Conservation (phyloP, 257 asterid genomes). For the Fraxinus pennsylvanica region DNA sequence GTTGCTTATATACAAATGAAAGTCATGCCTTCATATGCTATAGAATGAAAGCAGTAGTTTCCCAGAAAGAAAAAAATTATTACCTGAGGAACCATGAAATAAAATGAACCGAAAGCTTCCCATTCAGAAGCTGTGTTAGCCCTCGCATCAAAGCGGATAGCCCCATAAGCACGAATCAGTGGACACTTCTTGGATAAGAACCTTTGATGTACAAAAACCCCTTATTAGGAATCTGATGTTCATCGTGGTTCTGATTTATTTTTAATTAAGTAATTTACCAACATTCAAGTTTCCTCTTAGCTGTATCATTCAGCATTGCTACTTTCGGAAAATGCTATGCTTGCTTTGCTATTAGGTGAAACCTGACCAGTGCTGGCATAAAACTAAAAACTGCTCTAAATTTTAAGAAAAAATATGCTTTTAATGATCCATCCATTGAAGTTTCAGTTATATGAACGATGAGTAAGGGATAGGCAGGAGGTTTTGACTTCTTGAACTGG, state of each 20-base stretch:
- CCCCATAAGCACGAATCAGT: slow-evolving; percentile 91
- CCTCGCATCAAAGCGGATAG: slow-evolving; percentile 79
- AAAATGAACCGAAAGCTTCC: slow-evolving; percentile 87
- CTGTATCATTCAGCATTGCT: background rate
- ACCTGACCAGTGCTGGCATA: background rate
- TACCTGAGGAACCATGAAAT: slow-evolving; percentile 95
- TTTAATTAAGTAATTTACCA: background rate
- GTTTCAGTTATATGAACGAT: background rate
- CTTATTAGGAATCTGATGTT: slow-evolving; percentile 21
- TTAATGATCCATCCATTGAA: background rate
- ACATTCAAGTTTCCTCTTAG: background rate
- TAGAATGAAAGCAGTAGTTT: background rate
- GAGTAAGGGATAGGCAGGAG: background rate
- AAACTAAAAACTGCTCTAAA: background rate
- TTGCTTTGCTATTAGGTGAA: background rate
- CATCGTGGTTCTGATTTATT: background rate
- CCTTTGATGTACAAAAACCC: slow-evolving; percentile 37
- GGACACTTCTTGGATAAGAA: slow-evolving; percentile 85
- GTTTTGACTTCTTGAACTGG: background rate
- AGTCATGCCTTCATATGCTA: background rate
- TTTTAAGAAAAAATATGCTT: slow-evolving; percentile 1
- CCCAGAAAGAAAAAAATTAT: slow-evolving; percentile 1
- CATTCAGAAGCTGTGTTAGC: slow-evolving; percentile 69
- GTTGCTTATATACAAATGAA: slow-evolving; percentile 25
- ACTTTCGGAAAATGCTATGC: background rate